Percentiles rank a stretch among this genome's conserved stretches.
phyloP scores from a whole-genome alignment of 2,329 filamentous ascomycete species.

The Xylariaceae sp. region DNA sequence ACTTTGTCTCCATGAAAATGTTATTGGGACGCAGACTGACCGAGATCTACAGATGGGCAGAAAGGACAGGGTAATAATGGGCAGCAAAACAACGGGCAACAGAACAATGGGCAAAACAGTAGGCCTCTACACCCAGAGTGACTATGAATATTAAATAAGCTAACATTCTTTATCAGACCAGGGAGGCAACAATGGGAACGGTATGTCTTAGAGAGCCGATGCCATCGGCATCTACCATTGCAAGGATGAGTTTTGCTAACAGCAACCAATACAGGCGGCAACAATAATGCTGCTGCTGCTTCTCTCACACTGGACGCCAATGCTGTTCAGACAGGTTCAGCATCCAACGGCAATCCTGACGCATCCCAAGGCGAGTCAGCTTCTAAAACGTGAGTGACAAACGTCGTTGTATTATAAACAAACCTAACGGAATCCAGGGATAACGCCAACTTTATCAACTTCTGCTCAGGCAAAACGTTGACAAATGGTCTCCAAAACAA shows the following conservation, averaged over 20 bases:
- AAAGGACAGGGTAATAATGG: slow-evolving; percentile 1
- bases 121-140: not conserved
- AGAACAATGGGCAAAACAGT: not conserved
- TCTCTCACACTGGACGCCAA: slow-evolving; percentile 47
- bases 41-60: slow-evolving; percentile 2
- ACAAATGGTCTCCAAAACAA: slow-evolving; percentile 66
- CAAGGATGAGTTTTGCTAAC: not conserved
- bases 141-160: not conserved
- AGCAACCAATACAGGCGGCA: slow-evolving; percentile 27
- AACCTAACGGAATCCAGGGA: slow-evolving; percentile 51
- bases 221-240: not conserved
- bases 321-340: slow-evolving; percentile 57
- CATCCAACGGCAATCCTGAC: slow-evolving; percentile 39
- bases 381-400: slow-evolving; percentile 55
- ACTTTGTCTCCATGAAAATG: no score
- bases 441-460: slow-evolving; percentile 67
- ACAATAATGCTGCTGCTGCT: slow-evolving; percentile 33
- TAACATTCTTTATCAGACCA: slow-evolving; percentile 18
- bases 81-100: not conserved
- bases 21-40: not conserved
- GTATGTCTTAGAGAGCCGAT: slow-evolving; percentile 1
- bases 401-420: not conserved
- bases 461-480: slow-evolving; percentile 58
- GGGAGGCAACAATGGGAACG: slow-evolving; percentile 21
- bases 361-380: slow-evolving; percentile 54